Base-by-base conservation (phyloP, 768 basidiomycete species). In the Candolleomyces aberdarensis region DNA sequence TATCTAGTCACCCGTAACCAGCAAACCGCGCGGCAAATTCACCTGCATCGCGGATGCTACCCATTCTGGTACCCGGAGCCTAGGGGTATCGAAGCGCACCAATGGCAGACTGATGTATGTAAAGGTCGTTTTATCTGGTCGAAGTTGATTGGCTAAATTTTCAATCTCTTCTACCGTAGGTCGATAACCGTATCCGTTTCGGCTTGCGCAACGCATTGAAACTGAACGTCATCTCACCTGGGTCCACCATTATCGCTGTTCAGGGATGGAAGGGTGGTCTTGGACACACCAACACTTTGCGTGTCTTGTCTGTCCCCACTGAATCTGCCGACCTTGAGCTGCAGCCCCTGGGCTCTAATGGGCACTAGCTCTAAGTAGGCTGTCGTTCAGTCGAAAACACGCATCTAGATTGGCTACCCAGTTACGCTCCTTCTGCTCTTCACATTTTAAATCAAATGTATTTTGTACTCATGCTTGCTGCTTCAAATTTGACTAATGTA, bases 251-350 rank as follows among this genome's bases (percentile, higher is more conserved):
- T 69, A 81, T 98, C 64, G 96, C 96, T 53, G 91, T 99, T 5
- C 97, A 98, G 75, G 97, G 97, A n/a, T 99, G 96, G 96, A 96
- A 95, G 79, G 93, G 95, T 48, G 97, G 97, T 61, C 85, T 97
- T 49, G 96, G 95, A 36, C 94, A 97, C 77, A 96, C 94, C 65
- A 95, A 96, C 81, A 94, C 92, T 13, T 79, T 95, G 60, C 88
- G 93, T 54, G 83, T 95, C 62, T 75, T 95, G 66, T 85, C 85
- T 44, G 93, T 94, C 49, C 93, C 93, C 17, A 92, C 89, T 22
- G 91, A 94, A 67, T 63, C 75, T 39, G 90, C 88, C 55, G 93
- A 95, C 71, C 76, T 95, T 56, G 86, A 89, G 73, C 66, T 87
- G 74, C 88, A 92, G 72, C 83, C 86, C 39, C 66, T 83, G 65